Percentiles rank a stretch among this genome's conserved stretches.
Evolutionary conservation across 164 flowering plant species (phyloP).

Genomic region (Chimonanthus praecox): DNA sequence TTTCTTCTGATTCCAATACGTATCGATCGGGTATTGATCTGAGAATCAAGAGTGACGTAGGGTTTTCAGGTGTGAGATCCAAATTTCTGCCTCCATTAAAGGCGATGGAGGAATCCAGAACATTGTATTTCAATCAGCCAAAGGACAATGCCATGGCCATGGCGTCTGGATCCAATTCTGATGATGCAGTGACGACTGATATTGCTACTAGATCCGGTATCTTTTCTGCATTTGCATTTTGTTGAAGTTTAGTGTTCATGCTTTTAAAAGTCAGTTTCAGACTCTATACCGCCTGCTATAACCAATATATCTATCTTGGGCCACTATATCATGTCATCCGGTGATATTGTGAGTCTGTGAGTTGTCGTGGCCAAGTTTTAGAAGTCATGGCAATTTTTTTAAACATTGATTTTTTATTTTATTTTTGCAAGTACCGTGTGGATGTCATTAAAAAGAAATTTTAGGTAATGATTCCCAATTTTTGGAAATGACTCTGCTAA

Average conservation of each 20-base stretch:
- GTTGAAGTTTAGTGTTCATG: neutral
- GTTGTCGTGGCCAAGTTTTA: too few species aligned
- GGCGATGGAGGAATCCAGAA: constrained; percentile 11
- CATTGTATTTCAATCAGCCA: neutral
- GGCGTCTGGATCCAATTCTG: neutral
- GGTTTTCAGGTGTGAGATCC: neutral
- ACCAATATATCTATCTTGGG: too few species aligned
- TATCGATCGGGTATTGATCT: neutral
- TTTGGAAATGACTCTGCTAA: too few species aligned
- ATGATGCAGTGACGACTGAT: neutral
- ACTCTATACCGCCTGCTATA: neutral
- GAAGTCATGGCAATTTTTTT: too few species aligned
- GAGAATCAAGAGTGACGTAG: neutral
- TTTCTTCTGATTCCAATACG: constrained; percentile 1
- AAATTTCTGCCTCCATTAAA: neutral
- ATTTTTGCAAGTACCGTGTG: too few species aligned
- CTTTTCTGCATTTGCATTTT: neutral
- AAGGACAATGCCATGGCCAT: neutral
- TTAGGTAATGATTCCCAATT: too few species aligned
- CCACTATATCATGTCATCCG: too few species aligned
- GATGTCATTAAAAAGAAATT: too few species aligned
- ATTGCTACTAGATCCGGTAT: constrained; percentile 1
- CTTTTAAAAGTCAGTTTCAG: neutral
- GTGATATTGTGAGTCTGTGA: too few species aligned
- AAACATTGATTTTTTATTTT: too few species aligned